Conservation (phyloP, 2,329 filamentous ascomycete species). For the Onygenales sp. region DNA sequence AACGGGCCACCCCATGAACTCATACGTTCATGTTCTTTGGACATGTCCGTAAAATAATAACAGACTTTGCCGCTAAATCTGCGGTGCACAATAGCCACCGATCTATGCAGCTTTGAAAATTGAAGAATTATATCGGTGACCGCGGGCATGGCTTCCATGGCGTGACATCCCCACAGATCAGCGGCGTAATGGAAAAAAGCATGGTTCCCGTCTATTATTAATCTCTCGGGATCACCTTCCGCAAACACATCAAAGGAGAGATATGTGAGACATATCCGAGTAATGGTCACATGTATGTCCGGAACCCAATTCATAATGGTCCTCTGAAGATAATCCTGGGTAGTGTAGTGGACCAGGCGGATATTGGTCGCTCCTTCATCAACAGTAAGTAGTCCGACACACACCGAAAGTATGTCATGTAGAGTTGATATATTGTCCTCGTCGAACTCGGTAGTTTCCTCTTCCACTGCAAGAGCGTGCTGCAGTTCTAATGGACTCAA, state of each 20-base stretch:
- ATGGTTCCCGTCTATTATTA: neutral
- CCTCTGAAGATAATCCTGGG: slow-evolving; percentile 23
- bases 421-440: slow-evolving; percentile 25
- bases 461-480: slow-evolving; percentile 34
- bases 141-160: too few species aligned
- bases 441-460: slow-evolving; percentile 19
- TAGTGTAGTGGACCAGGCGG: slow-evolving; percentile 25
- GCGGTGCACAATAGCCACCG: too few species aligned
- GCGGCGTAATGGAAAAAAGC: too few species aligned
- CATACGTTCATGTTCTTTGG: too few species aligned
- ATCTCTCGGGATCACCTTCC: neutral
- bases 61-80: too few species aligned
- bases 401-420: slow-evolving; percentile 16
- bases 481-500: slow-evolving; percentile 29
- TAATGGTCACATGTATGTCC: slow-evolving; percentile 10
- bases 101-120: too few species aligned
- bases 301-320: slow-evolving; percentile 9
- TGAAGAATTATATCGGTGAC: too few species aligned
- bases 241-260: slow-evolving; percentile 14
- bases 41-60: too few species aligned
- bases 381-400: slow-evolving; percentile 24
- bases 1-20: too few species aligned
- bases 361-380: slow-evolving; percentile 22
- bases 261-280: slow-evolving; percentile 14
- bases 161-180: too few species aligned